Conservation (phyloP, 2,329 filamentous ascomycete genomes). For the Fonsecaea multimorphosa region DNA sequence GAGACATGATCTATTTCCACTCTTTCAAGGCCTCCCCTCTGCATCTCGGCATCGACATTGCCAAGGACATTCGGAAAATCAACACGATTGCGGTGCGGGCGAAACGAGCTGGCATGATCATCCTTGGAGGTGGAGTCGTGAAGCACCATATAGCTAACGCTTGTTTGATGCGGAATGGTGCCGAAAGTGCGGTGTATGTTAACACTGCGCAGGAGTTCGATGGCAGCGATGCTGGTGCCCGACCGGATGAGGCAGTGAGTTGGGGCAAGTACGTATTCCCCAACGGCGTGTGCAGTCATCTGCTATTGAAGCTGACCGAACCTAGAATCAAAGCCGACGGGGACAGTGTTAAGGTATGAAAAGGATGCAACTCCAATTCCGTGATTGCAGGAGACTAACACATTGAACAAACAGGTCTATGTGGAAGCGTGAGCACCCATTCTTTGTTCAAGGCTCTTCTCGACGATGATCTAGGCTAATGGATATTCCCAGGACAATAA, state of each 20-base stretch:
- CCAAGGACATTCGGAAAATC: slow-evolving; percentile 89
- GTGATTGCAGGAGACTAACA: slow-evolving; percentile 10
- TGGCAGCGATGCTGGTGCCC: slow-evolving; percentile 91
- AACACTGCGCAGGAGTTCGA: slow-evolving; percentile 98
- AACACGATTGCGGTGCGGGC: slow-evolving; percentile 91
- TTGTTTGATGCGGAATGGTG: slow-evolving; percentile 95
- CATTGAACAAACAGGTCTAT: slow-evolving; percentile 56
- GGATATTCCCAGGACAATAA: slow-evolving; percentile 55
- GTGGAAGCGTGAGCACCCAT: slow-evolving; percentile 59
- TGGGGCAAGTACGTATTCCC: slow-evolving; percentile 82
- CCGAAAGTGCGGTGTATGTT: slow-evolving; percentile 95
- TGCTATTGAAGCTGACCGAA: not conserved
- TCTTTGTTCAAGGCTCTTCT: not conserved
- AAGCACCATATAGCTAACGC: slow-evolving; percentile 99
- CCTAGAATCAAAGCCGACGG: slow-evolving; percentile 62
- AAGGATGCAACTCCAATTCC: not conserved
- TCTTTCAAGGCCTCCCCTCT: slow-evolving; percentile 86
- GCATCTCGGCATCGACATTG: slow-evolving; percentile 85
- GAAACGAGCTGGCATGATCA: slow-evolving; percentile 90
- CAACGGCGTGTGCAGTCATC: slow-evolving; percentile 60
- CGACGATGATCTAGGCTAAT: not conserved
- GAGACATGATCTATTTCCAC: slow-evolving; percentile 99
- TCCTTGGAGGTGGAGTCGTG: slow-evolving; percentile 90
- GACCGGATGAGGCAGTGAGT: slow-evolving; percentile 94
- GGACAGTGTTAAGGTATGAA: slow-evolving; percentile 81